Base-by-base conservation (phyloP, 2,329 filamentous ascomycete species). In the Fusarium cicatricum region DNA sequence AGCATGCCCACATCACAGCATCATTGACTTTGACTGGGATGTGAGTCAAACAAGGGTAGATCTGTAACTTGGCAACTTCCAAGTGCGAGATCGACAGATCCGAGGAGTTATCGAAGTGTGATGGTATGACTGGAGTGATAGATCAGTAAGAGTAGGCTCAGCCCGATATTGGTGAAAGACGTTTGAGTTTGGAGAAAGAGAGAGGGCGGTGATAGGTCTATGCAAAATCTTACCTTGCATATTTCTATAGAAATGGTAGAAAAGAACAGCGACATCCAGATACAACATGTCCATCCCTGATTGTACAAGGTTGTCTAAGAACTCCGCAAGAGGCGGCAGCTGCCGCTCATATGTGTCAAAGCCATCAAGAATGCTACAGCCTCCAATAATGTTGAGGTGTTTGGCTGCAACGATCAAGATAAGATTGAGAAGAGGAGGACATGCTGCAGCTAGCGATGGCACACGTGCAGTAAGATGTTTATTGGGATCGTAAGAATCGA, bases 401-500 rank as follows among this genome's bases (percentile, higher is more conserved):
- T 29, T n/a, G 8, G 60, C 52, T 1, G 57, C 53, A 11, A 60
- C 46, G 2, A 51, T 31, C 11, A 60, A 16, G 8, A 60, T 49
- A 8, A 62, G 43, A 9, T 58, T 47, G 3, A 58, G 51, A n/a
- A 60, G 38, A 5, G 57, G 46, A 17, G 41, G 16, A 42, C 57
- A 58, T 37, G 52, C 11, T 2, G 52, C 52, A 4, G 57, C 56
- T 28, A 40, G 43, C 6, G 56, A 60, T 9, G 57, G 53, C 11
- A 60, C 49, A 1, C 33, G 29, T n/a, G 50, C 26, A 10, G 57
- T 44, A 7, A 62, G 49, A 40, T 58, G 55, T 36, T 42, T 54
- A 11, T 46, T 55, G 9, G 60, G 53, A 11, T 62, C 60, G 16
- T 60, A 62, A 7, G 50, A 31, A 39, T 62, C 60, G 38, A 62